Evolutionary conservation across 768 basidiomycete genomes (phyloP).

Genomic region (Suillus sp.): DNA sequence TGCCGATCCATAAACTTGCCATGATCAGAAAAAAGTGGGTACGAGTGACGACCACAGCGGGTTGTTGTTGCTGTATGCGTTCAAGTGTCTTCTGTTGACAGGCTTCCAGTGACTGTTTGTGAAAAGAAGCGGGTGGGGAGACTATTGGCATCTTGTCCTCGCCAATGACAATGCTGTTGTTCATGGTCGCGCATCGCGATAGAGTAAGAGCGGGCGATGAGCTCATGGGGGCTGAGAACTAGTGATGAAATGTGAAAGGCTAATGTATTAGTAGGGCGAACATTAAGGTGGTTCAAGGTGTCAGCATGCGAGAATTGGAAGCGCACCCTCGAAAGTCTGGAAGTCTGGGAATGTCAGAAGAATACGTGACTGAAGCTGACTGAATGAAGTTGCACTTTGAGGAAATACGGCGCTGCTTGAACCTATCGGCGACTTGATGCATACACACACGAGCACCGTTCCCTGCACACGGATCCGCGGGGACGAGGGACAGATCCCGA

Average conservation of each 20-base stretch:
- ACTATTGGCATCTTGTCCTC: constrained; percentile 26
- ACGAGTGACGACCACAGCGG: constrained; percentile 31
- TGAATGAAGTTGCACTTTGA: constrained; percentile 16
- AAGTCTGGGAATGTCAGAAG: constrained; percentile 3
- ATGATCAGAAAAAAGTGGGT: constrained; percentile 37
- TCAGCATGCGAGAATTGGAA: constrained; percentile 20
- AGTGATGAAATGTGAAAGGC: constrained; percentile 3
- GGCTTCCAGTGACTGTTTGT: constrained; percentile 9
- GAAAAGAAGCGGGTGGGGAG: constrained; percentile 10
- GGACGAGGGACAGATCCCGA: constrained; percentile 30
- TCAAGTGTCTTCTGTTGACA: constrained; percentile 1
- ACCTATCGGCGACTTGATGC: constrained; percentile 23
- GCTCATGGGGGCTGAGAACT: constrained; percentile 25
- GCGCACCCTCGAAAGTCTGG: constrained; percentile 10
- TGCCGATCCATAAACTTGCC: constrained; percentile 36
- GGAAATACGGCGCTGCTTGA: constrained; percentile 14
- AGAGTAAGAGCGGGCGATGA: constrained; percentile 31
- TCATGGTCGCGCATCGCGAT: constrained; percentile 34
- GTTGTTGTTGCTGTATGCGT: constrained; percentile 18
- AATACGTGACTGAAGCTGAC: constrained; percentile 13
- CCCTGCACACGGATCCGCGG: constrained; percentile 33
- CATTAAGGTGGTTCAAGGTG: constrained; percentile 20
- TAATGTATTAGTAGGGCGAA: constrained; percentile 11
- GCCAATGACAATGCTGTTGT: constrained; percentile 28
- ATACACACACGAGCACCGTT: constrained; percentile 28